Percentiles rank a stretch among this genome's conserved stretches.
Evolutionary conservation across 257 asterid genomes (phyloP).

Genomic region (Petrea volubilis): DNA sequence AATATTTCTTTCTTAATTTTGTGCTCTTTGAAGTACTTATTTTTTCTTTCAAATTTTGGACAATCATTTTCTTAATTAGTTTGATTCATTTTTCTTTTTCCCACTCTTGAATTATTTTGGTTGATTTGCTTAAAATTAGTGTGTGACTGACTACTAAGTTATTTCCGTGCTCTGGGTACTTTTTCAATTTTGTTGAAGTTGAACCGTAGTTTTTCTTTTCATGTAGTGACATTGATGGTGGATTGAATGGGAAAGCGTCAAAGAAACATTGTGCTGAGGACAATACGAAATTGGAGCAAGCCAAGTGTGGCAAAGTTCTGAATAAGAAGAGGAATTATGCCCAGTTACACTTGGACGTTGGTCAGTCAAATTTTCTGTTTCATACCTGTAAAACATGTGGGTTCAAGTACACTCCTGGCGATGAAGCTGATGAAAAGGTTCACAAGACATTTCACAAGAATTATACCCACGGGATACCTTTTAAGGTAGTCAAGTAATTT

Average conservation of each 20-base stretch:
- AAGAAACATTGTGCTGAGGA: slow-evolving; percentile 25
- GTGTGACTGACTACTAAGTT: neutral
- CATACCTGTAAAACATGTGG: slow-evolving; percentile 63
- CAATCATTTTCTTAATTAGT: neutral
- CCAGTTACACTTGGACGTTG: slow-evolving; percentile 69
- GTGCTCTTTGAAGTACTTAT: neutral
- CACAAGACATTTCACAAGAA: slow-evolving; percentile 79
- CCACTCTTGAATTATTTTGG: neutral
- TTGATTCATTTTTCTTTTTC: neutral
- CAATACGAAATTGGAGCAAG: slow-evolving; percentile 20
- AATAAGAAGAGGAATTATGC: slow-evolving; percentile 75
- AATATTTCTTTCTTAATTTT: neutral
- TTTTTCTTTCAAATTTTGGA: too few relatives aligned
- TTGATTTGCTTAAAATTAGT: neutral
- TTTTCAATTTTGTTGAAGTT: neutral
- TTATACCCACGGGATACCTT: slow-evolving; percentile 69
- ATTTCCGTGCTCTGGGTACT: neutral
- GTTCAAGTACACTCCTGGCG: slow-evolving; percentile 69
- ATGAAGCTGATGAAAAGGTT: slow-evolving; percentile 68
- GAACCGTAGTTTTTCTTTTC: neutral
- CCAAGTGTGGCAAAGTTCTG: slow-evolving; percentile 40
- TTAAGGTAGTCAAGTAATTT: slow-evolving; percentile 46
- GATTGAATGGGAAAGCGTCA: slow-evolving; percentile 24
- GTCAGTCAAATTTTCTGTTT: slow-evolving; percentile 73
- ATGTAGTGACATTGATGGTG: slow-evolving; percentile 27